phyloP scores from a whole-genome alignment of 2,329 filamentous ascomycete species.

The Trichoderma gracile region DNA sequence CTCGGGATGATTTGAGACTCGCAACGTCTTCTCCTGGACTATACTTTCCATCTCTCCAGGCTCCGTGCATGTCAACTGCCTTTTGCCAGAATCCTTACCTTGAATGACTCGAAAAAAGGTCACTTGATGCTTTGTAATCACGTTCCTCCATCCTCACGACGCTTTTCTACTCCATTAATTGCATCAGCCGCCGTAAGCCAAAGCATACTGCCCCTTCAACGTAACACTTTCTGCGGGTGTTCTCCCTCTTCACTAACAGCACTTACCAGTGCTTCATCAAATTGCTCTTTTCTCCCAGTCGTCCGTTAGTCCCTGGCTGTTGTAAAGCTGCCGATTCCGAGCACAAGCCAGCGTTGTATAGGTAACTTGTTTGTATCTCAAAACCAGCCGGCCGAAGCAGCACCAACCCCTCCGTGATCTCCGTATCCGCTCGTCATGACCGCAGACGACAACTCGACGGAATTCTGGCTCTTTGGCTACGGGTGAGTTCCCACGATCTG shows the following conservation, averaged over 20 bases:
- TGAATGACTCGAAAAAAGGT: conserved; percentile 3
- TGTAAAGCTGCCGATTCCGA: background rate
- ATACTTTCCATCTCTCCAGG: background rate
- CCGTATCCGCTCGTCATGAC: conserved; percentile 6
- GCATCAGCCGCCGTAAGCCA: background rate
- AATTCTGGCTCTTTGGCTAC: conserved; percentile 97
- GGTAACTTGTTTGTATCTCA: background rate
- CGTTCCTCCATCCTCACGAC: background rate
- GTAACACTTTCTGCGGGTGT: background rate
- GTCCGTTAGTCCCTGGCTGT: too few species aligned
- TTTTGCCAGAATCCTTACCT: background rate
- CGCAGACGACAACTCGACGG: conserved; percentile 43
- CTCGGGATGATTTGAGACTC: too few species aligned
- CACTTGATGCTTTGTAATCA: conserved; percentile 23
- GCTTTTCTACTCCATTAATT: background rate
- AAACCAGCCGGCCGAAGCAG: background rate
- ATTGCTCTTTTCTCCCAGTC: background rate
- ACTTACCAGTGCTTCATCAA: too few species aligned
- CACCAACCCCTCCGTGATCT: background rate
- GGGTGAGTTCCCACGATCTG: conserved; percentile 59
- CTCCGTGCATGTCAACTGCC: background rate
- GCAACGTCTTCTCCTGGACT: background rate
- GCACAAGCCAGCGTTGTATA: background rate
- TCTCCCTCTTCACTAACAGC: background rate
- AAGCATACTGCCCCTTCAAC: background rate